Evolutionary conservation across 176 grass and related monocot species (phyloP), one percentile per base, ranked within the genome.

Genomic region (Poa annua): DNA sequence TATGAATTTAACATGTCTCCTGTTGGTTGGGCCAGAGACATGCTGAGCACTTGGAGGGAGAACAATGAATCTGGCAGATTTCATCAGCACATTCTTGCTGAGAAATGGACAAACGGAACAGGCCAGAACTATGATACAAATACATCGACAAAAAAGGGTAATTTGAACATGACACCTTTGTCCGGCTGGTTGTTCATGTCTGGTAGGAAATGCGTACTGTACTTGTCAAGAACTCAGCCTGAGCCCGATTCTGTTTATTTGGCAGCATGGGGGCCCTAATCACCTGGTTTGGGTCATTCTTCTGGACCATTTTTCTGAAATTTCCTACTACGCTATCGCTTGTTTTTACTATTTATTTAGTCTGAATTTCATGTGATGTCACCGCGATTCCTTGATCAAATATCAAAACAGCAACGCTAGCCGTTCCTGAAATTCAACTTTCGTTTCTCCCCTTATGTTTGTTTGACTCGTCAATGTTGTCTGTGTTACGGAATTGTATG

Each of bases 161-260:
- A 29, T 2, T 72, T 9, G 71, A 74, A 51, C 71, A 74, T 74
- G 71, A 74, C 71, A 74, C 45, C 3, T 73, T 73, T 73, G 70
- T 32, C 24, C 41, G 69, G 69, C 69, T 49, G 69, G 41, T 72
- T 72, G 70, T 73, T 73, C 70, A 29, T 50, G 70, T 29, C 44
- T 49, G 44, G 70, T 29, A 44, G 38, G 66, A 70, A 39, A 38
- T 68, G 11, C 16, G 29, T 56, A 56, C 20, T 24, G 29, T 56
- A 56, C 20, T 24, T 11, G 25, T 21, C 57, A 61, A 61, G 57
- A 61, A 61, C 1, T 25, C 7, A 55, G 51, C 17, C 51, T 53
- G 17, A 53, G 17, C n/a, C 55, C 0, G 55, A 11, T 38, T 70
- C 35, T 70, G 38, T 13, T 21, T 69, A 69, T 69, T 69, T 69